Evolutionary conservation across 139 green algal species (phyloP).

Genomic region (Chlorella sp.): DNA sequence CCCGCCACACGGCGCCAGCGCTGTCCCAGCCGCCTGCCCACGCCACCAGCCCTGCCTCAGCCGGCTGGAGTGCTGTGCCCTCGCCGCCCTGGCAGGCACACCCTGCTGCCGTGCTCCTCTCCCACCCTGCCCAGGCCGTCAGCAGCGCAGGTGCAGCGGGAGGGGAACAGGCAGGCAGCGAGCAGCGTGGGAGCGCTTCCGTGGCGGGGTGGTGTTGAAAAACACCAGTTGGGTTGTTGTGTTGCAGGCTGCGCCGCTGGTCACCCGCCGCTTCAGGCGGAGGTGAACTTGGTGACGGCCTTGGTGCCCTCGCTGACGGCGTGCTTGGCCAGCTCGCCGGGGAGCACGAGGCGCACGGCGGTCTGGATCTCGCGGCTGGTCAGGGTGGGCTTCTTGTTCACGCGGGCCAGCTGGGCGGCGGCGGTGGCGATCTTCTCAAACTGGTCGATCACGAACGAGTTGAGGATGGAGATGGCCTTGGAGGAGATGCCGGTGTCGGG

Average conservation of each 20-base stretch:
- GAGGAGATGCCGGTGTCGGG: constrained; percentile 94
- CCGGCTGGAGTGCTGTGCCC: too few species aligned
- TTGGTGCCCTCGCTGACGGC: constrained; percentile 82
- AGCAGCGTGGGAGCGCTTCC: too few species aligned
- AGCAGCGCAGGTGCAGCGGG: too few species aligned
- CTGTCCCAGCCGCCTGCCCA: too few species aligned
- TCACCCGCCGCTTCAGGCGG: constrained; percentile 46
- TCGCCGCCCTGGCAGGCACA: too few species aligned
- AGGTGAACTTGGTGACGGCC: constrained; percentile 91
- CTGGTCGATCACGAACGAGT: constrained; percentile 84
- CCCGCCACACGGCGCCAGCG: too few species aligned
- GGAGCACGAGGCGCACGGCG: constrained; percentile 76
- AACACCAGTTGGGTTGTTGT: constrained; percentile 36
- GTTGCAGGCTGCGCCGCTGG: constrained; percentile 15
- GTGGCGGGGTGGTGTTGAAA: constrained; percentile 41
- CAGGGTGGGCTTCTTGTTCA: constrained; percentile 92
- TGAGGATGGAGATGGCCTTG: constrained; percentile 98
- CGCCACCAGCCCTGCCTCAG: too few species aligned
- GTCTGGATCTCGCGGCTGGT: constrained; percentile 92
- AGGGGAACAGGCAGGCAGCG: too few species aligned
- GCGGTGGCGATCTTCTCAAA: constrained; percentile 90
- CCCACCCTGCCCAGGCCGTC: too few species aligned
- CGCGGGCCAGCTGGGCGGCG: constrained; percentile 64
- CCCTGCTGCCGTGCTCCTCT: too few species aligned
- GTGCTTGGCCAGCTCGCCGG: constrained; percentile 74